Percentiles rank a stretch among this genome's conserved stretches.
phyloP scores from a whole-genome alignment of 1,284 basidiomycete species.

The Flammula alnicola region DNA sequence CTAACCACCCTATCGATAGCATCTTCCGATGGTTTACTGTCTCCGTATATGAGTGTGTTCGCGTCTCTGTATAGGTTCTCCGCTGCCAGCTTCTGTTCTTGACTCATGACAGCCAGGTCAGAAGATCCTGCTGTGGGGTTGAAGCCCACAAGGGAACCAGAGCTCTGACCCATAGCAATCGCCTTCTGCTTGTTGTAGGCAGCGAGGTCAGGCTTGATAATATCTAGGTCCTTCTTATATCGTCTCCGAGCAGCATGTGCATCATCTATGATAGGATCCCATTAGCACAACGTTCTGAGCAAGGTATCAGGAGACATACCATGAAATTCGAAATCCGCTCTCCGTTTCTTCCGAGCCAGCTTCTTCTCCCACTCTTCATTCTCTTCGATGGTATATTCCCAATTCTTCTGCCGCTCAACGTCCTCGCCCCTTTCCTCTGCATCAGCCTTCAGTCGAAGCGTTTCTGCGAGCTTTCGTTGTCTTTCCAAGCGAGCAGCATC shows the following conservation, averaged over 20 bases:
- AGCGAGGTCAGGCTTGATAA: slow-evolving; percentile 85
- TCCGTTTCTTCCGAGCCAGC: slow-evolving; percentile 70
- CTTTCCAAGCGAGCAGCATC: slow-evolving; percentile 84
- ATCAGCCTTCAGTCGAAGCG: slow-evolving; percentile 84
- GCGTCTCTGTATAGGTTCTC: slow-evolving; percentile 90
- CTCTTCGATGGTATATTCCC: slow-evolving; percentile 94
- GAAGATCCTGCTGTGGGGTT: slow-evolving; percentile 52
- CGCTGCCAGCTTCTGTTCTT: slow-evolving; percentile 69
- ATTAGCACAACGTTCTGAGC: slow-evolving; percentile 2
- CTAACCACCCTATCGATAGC: slow-evolving; percentile 91
- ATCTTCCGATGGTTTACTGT: slow-evolving; percentile 92
- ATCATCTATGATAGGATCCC: slow-evolving; percentile 63
- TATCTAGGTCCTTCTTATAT: slow-evolving; percentile 91
- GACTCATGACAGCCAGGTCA: slow-evolving; percentile 56
- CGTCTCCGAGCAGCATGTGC: slow-evolving; percentile 85
- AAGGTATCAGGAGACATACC: slow-evolving; percentile 33
- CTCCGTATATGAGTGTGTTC: slow-evolving; percentile 89
- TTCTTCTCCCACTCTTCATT: slow-evolving; percentile 95
- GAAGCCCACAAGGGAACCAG: slow-evolving; percentile 64
- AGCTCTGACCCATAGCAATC: slow-evolving; percentile 72
- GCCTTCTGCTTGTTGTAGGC: slow-evolving; percentile 90
- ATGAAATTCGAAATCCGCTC: slow-evolving; percentile 83
- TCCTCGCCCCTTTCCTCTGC: slow-evolving; percentile 87
- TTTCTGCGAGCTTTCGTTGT: slow-evolving; percentile 88
- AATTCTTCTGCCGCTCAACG: slow-evolving; percentile 82